Evolutionary conservation across 257 asterid genomes (phyloP).

Genomic region (Sherardia arvensis): DNA sequence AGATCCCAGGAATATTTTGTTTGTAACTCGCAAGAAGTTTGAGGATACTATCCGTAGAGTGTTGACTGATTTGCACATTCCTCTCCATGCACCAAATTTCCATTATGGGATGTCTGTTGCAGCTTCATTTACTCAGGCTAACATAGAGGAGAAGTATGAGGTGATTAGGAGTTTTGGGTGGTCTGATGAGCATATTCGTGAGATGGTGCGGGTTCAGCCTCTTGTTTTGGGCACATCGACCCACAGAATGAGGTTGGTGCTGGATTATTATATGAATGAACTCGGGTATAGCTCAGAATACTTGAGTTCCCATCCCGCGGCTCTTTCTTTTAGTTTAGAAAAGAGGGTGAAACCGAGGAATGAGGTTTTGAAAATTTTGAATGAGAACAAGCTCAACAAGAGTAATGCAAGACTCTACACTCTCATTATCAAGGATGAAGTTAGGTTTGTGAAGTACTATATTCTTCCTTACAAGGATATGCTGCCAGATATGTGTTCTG

Average conservation of each 20-base stretch:
- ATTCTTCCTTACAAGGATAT: conserved; percentile 17
- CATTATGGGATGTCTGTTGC: conserved; percentile 10
- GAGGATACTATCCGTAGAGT: conserved; percentile 12
- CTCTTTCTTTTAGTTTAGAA: conserved; percentile 6
- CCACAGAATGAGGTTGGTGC: neutral
- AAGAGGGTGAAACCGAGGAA: conserved; percentile 17
- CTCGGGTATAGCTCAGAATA: conserved; percentile 4
- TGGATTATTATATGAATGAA: conserved; percentile 11
- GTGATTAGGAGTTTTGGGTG: conserved; percentile 23
- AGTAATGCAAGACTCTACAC: conserved; percentile 2
- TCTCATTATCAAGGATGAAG: neutral
- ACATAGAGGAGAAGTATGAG: conserved; percentile 8
- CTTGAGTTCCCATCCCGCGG: conserved; percentile 6
- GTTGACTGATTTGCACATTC: conserved; percentile 18
- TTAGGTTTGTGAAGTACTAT: conserved; percentile 7
- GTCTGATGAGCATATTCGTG: conserved; percentile 11
- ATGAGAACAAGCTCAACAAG: conserved; percentile 12
- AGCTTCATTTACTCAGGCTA: conserved; percentile 1
- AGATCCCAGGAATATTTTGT: conserved; percentile 3
- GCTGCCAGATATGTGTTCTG: conserved; percentile 10
- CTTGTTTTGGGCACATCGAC: neutral
- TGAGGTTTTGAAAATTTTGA: conserved; percentile 13
- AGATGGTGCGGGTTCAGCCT: neutral
- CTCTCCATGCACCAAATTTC: conserved; percentile 13
- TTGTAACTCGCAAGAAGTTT: conserved; percentile 5